A percentile compares a stretch with the other conserved stretches of the same genome.
Conservation (phyloP, 2,329 filamentous ascomycete species). For the Cercospora citrullina region DNA sequence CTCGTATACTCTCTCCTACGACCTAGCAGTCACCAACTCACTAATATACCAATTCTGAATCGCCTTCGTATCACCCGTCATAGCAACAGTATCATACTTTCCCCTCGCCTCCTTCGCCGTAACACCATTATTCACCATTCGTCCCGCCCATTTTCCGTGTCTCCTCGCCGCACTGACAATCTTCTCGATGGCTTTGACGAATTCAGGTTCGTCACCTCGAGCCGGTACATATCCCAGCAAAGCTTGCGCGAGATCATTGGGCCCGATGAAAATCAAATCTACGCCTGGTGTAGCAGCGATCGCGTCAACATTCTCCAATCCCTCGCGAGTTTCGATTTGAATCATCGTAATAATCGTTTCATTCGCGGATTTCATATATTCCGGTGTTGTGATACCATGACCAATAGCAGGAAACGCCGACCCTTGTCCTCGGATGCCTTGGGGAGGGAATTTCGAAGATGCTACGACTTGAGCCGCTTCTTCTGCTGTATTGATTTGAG, state of each 20-base stretch:
- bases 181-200: constrained; percentile 37
- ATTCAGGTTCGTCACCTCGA: constrained; percentile 45
- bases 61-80: constrained; percentile 27
- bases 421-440: constrained; percentile 54
- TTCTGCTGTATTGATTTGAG: constrained; percentile 43
- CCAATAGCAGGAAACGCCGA: constrained; percentile 58
- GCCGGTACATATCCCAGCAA: constrained; percentile 51
- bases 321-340: constrained; percentile 48
- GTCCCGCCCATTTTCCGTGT: neutral
- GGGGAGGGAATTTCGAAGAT: constrained; percentile 56
- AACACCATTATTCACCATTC: neutral
- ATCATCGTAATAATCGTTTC: constrained; percentile 52
- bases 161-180: neutral
- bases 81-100: constrained; percentile 49
- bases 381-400: constrained; percentile 50
- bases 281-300: constrained; percentile 54
- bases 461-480: constrained; percentile 49
- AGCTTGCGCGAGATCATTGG: constrained; percentile 58
- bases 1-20: no score
- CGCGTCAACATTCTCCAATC: constrained; percentile 44
- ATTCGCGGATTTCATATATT: constrained; percentile 56
- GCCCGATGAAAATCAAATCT: constrained; percentile 51
- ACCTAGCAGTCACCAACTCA: neutral
- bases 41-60: constrained; percentile 34
- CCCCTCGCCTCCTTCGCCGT: neutral